These are phyloP conservation scores for Kluyveromyces sp. DNA, from an alignment of 1,139 yeast genomes.

Conservation along the genomic window DNA sequence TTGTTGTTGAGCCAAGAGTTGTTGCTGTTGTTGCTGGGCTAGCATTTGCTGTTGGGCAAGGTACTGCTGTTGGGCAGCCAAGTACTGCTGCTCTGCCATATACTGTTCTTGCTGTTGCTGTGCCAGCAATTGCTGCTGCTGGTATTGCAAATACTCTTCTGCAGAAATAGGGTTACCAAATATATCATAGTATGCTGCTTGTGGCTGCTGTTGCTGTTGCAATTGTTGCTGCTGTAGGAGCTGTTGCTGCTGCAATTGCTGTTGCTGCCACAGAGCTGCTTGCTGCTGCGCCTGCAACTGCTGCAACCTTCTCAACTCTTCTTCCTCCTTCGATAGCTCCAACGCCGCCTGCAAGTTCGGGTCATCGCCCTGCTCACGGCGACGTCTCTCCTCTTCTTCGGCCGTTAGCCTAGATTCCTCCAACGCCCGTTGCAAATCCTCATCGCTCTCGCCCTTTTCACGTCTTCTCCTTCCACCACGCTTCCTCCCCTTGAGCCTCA, in stretches of 20 bases:
- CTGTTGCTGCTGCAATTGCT: conserved; percentile 41
- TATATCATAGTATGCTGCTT: conserved; percentile 46
- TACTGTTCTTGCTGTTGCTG: conserved; percentile 31
- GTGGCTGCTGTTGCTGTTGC: conserved; percentile 37
- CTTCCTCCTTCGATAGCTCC: conserved; percentile 80
- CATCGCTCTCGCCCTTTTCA: conserved; percentile 44
- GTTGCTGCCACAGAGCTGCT: conserved; percentile 36
- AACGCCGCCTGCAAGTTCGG: conserved; percentile 77
- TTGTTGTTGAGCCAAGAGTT: conserved; percentile 24
- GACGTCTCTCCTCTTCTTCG: conserved; percentile 67
- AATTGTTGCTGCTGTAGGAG: conserved; percentile 38
- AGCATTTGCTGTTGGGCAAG: conserved; percentile 49
- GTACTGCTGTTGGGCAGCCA: conserved; percentile 19
- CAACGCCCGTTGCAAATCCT: conserved; percentile 75
- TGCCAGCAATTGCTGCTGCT: conserved; percentile 37
- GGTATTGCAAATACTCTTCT: conserved; percentile 33
- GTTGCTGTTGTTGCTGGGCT: conserved; percentile 31
- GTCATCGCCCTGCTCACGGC: conserved; percentile 45
- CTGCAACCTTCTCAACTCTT: conserved; percentile 57
- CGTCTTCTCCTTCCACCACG: conserved; percentile 25
- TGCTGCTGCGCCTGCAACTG: conserved; percentile 45
- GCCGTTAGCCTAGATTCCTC: conserved; percentile 81
- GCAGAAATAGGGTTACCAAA: conserved; percentile 70
- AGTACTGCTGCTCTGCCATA: conserved; percentile 19
- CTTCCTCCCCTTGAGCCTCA: conserved; percentile 34